These are phyloP conservation scores for Kluyveromyces lactis DNA, from an alignment of 805 yeast species.

Conservation along the genomic window DNA sequence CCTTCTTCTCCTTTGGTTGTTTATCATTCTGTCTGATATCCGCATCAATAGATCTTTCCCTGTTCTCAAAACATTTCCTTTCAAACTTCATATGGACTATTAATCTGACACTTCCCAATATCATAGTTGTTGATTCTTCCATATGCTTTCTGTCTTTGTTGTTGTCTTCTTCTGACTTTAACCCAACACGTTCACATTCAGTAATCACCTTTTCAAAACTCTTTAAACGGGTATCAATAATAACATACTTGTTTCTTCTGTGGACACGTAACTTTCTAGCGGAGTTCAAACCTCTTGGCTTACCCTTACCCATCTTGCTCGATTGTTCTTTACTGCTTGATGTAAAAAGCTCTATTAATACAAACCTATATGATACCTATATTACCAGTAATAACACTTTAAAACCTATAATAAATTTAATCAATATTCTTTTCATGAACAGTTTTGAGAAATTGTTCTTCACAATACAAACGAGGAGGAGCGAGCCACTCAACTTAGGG, in stretches of 20 bases:
- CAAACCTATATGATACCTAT: no score
- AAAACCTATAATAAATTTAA: not conserved
- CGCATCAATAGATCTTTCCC: no score
- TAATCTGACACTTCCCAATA: no score
- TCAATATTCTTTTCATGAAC: not conserved
- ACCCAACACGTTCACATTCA: not conserved
- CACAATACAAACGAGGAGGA: no score
- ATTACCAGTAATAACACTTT: no score
- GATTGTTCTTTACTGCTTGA: conserved; percentile 11
- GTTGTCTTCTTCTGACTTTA: not conserved
- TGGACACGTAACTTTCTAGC: conserved; percentile 99
- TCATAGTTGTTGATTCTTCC: no score
- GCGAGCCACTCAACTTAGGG: no score
- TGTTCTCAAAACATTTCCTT: no score
- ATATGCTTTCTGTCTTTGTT: no score
- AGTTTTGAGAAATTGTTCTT: not conserved
- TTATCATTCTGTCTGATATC: no score
- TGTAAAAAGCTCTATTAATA: not conserved
- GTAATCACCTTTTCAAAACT: not conserved
- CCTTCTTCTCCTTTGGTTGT: no score
- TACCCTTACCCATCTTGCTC: conserved; percentile 91
- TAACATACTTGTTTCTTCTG: conserved; percentile 89
- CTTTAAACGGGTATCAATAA: not conserved
- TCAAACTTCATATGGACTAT: no score
- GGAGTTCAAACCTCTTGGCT: conserved; percentile 99